Conservation (phyloP, 2,329 filamentous ascomycete genomes). For the Ceratocystis huliohia region DNA sequence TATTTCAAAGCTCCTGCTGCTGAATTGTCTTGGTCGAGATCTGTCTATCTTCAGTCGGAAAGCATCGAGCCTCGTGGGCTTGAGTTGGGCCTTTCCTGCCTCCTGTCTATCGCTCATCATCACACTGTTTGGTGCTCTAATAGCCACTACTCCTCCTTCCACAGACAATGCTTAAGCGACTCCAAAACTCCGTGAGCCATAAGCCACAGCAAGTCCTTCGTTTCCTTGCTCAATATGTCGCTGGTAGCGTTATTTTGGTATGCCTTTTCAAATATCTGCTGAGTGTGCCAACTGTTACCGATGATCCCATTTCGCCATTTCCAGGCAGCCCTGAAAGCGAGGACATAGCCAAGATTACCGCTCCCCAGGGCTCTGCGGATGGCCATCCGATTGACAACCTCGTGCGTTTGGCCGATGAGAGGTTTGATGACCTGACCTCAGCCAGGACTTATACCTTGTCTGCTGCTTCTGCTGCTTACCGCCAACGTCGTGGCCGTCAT, state of each 20-base stretch:
- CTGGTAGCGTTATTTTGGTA: not conserved
- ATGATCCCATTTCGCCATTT: not conserved
- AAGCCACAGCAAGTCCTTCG: slow-evolving; percentile 16
- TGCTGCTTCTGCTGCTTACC: slow-evolving; percentile 43
- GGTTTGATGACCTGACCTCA: slow-evolving; percentile 33
- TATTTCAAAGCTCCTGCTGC: no score
- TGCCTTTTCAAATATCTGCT: slow-evolving; percentile 16
- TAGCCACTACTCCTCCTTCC: no score
- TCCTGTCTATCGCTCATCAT: no score
- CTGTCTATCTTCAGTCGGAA: no score
- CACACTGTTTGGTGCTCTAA: no score
- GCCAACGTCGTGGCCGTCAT: slow-evolving; percentile 43
- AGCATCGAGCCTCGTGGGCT: no score
- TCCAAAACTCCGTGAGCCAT: slow-evolving; percentile 9
- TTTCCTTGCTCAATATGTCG: slow-evolving; percentile 10
- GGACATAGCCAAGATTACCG: slow-evolving; percentile 18
- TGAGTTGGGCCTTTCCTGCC: no score
- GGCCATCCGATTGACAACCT: slow-evolving; percentile 40
- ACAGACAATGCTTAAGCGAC: slow-evolving; percentile 11
- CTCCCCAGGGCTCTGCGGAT: slow-evolving; percentile 23
- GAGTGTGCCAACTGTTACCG: slow-evolving; percentile 6
- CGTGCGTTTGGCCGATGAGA: slow-evolving; percentile 35
- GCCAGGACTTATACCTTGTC: slow-evolving; percentile 37
- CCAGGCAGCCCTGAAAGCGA: slow-evolving; percentile 13
- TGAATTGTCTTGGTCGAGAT: no score